Percentiles rank a stretch among this genome's conserved stretches.
phyloP scores from a whole-genome alignment of 106 monocot species.

The Gastrodia elata region DNA sequence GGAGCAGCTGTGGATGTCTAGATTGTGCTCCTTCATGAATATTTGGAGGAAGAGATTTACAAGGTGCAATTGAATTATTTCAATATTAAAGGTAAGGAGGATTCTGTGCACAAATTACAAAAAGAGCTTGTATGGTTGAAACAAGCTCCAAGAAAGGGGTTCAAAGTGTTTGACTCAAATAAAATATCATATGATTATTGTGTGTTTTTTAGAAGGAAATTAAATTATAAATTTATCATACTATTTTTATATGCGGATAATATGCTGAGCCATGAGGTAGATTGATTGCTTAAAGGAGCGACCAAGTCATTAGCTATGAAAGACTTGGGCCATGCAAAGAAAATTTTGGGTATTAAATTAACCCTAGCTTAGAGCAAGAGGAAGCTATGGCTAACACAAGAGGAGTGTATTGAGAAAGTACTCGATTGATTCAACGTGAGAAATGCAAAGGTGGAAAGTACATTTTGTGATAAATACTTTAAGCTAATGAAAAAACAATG shows the following conservation, averaged over 20 bases:
- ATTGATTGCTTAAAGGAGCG: constrained; percentile 3
- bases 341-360: constrained; percentile 1
- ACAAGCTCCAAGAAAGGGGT: background rate
- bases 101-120: no score
- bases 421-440: background rate
- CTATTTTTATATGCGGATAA: constrained; percentile 3
- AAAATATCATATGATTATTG: background rate
- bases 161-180: background rate
- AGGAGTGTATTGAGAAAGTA: constrained; percentile 7
- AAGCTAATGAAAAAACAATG: background rate
- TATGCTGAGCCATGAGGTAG: background rate
- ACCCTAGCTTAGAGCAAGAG: background rate
- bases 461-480: background rate
- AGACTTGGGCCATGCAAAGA: constrained; percentile 8
- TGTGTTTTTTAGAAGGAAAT: background rate
- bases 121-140: no score
- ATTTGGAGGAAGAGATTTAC: no score
- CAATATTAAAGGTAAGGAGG: no score
- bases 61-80: no score
- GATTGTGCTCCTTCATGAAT: no score
- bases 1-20: no score
- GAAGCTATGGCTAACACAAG: background rate
- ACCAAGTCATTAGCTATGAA: constrained; percentile 9
- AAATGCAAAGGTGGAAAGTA: background rate
- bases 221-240: constrained; percentile 2